Conservation (phyloP, 495 filamentous ascomycete species). For the Cercophora newfieldiana region DNA sequence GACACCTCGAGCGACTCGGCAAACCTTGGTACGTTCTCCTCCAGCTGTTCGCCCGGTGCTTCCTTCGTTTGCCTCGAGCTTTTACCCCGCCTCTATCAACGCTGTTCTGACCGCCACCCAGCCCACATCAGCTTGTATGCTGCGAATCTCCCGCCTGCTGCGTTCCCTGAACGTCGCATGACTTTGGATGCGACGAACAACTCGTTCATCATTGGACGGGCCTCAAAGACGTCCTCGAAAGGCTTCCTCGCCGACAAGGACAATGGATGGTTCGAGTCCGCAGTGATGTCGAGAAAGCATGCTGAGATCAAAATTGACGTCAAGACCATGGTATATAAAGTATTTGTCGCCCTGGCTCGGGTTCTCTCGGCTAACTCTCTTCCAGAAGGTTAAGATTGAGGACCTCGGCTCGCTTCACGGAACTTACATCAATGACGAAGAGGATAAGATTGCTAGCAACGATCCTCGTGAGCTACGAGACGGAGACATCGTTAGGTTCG, state of each 20-base stretch:
- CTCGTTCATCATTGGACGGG: conserved; percentile 39
- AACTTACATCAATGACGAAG: conserved; percentile 43
- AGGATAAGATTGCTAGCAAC: conserved; percentile 14
- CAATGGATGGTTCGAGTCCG: conserved; percentile 78
- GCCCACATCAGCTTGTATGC: conserved; percentile 20
- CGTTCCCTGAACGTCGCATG: conserved; percentile 32
- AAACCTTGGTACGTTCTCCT: conserved; percentile 3
- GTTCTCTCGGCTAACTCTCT: conserved; percentile 16
- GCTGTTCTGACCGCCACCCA: conserved; percentile 9
- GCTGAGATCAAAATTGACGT: conserved; percentile 56
- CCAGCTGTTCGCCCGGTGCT: neutral
- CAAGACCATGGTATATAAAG: conserved; percentile 49
- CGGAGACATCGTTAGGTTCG: conserved; percentile 50
- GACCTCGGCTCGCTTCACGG: conserved; percentile 61
- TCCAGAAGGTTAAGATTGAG: conserved; percentile 43
- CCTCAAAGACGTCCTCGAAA: conserved; percentile 41
- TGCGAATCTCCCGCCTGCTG: neutral
- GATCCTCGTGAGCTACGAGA: conserved; percentile 22
- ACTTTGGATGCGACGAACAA: conserved; percentile 25
- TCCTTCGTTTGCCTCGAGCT: neutral
- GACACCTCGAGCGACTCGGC: neutral
- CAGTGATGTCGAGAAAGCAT: conserved; percentile 80
- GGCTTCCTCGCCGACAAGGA: conserved; percentile 38
- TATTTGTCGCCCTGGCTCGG: conserved; percentile 7
- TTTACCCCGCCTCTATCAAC: neutral